phyloP scores from a whole-genome alignment of 768 basidiomycete genomes.

The Lepiota venenata region DNA sequence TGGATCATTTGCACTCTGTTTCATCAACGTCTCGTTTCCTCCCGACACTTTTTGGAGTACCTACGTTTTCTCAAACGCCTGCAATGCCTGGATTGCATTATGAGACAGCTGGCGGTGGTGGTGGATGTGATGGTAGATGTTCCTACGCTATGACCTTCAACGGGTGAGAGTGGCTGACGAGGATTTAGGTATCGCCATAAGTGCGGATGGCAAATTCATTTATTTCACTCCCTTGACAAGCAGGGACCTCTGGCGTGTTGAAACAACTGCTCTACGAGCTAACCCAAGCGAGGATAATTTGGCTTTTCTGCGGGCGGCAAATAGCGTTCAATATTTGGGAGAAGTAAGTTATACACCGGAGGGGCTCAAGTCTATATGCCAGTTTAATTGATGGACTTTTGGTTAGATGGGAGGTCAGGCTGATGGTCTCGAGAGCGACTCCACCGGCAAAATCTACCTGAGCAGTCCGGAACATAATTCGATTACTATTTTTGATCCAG shows the following conservation, averaged over 20 bases:
- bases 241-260: constrained; percentile 13
- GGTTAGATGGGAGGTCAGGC: constrained; percentile 14
- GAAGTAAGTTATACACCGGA: constrained; percentile 2
- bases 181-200: constrained; percentile 8
- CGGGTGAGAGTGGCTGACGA: too few species aligned
- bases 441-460: constrained; percentile 16
- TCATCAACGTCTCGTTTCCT: constrained; percentile 12
- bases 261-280: constrained; percentile 9
- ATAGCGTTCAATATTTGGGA: constrained; percentile 15
- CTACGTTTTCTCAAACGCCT: constrained; percentile 11
- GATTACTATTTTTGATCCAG: constrained; percentile 15
- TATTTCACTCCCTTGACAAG: constrained; percentile 14
- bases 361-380: not conserved
- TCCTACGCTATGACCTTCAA: not conserved
- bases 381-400: not conserved
- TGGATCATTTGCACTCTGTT: constrained; percentile 8
- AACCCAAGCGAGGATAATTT: constrained; percentile 12
- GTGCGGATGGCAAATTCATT: constrained; percentile 13
- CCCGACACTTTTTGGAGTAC: constrained; percentile 14
- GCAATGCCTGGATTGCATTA: constrained; percentile 9
- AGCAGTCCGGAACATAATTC: constrained; percentile 16
- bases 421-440: constrained; percentile 15
- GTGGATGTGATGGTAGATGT: constrained; percentile 11
- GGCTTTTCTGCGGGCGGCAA: constrained; percentile 11
- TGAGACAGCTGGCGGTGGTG: constrained; percentile 12